Evolutionary conservation across 768 basidiomycete species (phyloP), one percentile per base, ranked within the genome.

Genomic region (Russula griseocarnosa): DNA sequence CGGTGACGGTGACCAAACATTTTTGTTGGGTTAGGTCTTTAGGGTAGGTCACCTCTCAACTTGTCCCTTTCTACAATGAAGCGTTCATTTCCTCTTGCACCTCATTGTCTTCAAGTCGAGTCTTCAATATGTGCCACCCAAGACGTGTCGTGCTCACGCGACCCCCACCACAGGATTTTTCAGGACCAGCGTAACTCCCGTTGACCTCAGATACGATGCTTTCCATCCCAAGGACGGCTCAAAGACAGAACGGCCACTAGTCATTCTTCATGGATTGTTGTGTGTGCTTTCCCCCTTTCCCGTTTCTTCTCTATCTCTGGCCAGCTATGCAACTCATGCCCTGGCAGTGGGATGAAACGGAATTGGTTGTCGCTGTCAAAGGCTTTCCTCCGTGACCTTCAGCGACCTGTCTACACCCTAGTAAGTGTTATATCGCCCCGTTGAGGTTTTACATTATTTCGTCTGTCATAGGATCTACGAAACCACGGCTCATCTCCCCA

Each of bases 401-500:
- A 79, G 3, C 78, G 86, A 62, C 86, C 89, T 2, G 80, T 96
- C 22, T 94, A 92, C 70, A 78, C 87, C 3, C 74, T 96, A 46
- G 93, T 87, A 62, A 68, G 80, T 73, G 0, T 51, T 47, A 4
- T 34, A 5, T 63, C 14, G 26, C 11, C 16, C 24, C 3, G 8
- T 47, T 36, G 14, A 7, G 20, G 30, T 47, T 16, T 38, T 8
- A n/a, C 16, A 36, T 8, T 18, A 51, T 50, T 55, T n/a, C 9
- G 54, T 40, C 32, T 6, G 20, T 10, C 30, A 6, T 67, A 91
- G 90, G 90, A 97, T 73, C 78, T 96, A 26, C 80, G 94, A n/a
- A 97, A 96, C 70, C 94, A 95, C 68, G 94, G 94, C 1, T 73
- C 80, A 20, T 94, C 92, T 0, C 92, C 90, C 0, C 92, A 93